Evolutionary conservation across 306 rosid species (phyloP), one percentile per base, ranked within the genome.

Genomic region (Psophocarpus tetragonolobus): DNA sequence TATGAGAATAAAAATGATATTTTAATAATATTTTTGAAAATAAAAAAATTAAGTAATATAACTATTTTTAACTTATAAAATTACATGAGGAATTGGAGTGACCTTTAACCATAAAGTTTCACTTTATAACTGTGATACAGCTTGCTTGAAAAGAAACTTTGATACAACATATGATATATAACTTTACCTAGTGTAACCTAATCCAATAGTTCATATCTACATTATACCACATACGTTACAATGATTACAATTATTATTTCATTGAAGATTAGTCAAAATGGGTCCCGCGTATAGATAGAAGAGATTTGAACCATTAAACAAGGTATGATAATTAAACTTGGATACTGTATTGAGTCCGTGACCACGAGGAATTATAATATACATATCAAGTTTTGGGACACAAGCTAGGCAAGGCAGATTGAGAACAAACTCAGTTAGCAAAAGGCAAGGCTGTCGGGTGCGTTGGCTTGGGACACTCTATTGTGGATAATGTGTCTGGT

Each of bases 401-500:
- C 53, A 38, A 36, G 33, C 53, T 23, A 36, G 33, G 67, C 57
- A 74, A 44, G 58, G 70, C 23, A 41, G 70, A 42, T 74, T 29
- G 32, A 30, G 35, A 62, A 21, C 64, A 79, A 58, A 48, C 18
- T 53, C 17, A 27, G 68, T 57, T 51, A 36, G 50, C 51, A 53
- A 64, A 64, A 50, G 51, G 41, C 73, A 47, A 53, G 9, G 66
- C 20, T 76, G 74, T 76, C 74, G 81, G 81, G 72, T 76, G 66
- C 54, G 38, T 64, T 50, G 73, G 29, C n/a, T 24, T 35, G 41
- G 54, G 67, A 76, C 66, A 35, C 45, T 38, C 26, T 42, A 42
- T 9, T 23, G 20, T 17, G 12, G 23, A 47, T 35, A 64, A 39
- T 41, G 74, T 72, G 68, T 21, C 29, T 58, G 58, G 36, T 68